Evolutionary conservation across 2,329 filamentous ascomycete genomes (phyloP).

Genomic region (Penicillium sp.): DNA sequence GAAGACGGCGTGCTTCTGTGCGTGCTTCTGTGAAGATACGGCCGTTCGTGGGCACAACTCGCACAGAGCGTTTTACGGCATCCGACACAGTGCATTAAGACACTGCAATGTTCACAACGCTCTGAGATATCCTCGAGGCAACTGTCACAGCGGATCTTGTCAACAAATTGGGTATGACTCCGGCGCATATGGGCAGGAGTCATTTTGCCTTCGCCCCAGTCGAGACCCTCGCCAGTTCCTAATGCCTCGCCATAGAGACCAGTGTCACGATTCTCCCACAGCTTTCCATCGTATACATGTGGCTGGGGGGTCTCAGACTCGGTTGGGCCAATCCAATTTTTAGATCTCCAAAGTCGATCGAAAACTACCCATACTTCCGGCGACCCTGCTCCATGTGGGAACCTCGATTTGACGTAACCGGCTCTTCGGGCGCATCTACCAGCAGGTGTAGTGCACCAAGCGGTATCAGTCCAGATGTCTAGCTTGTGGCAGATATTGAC

Average conservation of each 20-base stretch:
- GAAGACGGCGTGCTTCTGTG: constrained; percentile 12
- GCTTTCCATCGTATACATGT: constrained; percentile 47
- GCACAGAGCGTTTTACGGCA: constrained; percentile 60
- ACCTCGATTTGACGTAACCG: constrained; percentile 57
- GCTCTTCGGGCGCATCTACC: constrained; percentile 56
- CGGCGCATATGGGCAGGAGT: constrained; percentile 53
- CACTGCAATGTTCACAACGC: constrained; percentile 60
- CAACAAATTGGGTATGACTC: constrained; percentile 54
- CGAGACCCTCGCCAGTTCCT: constrained; percentile 48
- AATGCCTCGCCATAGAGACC: constrained; percentile 56
- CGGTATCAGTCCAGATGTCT: constrained; percentile 61
- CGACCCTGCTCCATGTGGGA: constrained; percentile 48
- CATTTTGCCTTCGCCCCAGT: constrained; percentile 53
- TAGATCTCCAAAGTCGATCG: constrained; percentile 58
- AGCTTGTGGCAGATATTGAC: constrained; percentile 59
- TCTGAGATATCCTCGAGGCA: constrained; percentile 55
- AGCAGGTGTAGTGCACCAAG: constrained; percentile 60
- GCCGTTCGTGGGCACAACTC: constrained; percentile 58
- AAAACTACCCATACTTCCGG: constrained; percentile 63
- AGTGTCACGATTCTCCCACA: constrained; percentile 57
- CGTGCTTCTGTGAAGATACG: constrained; percentile 38
- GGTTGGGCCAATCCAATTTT: constrained; percentile 55
- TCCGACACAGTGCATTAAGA: constrained; percentile 61
- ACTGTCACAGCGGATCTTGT: constrained; percentile 54
- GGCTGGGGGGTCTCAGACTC: constrained; percentile 26